phyloP scores from a whole-genome alignment of 768 basidiomycete species.

The Ramaria sp. region DNA sequence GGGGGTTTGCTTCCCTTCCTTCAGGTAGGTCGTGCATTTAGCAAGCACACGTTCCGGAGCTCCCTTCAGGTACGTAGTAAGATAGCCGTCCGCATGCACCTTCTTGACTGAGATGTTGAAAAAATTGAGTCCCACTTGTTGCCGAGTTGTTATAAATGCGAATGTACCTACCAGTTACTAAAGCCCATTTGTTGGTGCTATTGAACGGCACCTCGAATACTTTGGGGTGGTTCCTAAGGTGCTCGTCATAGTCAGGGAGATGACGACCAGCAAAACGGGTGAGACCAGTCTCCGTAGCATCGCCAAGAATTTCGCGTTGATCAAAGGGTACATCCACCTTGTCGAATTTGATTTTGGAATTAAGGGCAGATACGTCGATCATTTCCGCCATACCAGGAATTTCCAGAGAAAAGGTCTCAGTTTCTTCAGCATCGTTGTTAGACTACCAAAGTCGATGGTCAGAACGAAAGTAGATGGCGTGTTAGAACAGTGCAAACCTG shows the following conservation, averaged over 20 bases:
- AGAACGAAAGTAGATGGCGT: neutral
- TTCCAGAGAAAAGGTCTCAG: constrained; percentile 35
- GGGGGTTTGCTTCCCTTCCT: constrained; percentile 34
- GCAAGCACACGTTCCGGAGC: constrained; percentile 59
- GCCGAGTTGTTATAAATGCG: neutral
- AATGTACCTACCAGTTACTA: constrained; percentile 42
- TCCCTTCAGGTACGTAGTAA: constrained; percentile 55
- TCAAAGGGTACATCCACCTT: constrained; percentile 50
- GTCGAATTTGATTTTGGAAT: constrained; percentile 63
- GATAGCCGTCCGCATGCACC: constrained; percentile 33
- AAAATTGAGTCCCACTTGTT: neutral
- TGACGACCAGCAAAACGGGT: constrained; percentile 54
- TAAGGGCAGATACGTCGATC: constrained; percentile 52
- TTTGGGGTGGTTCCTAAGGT: constrained; percentile 39
- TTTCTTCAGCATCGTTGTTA: constrained; percentile 53
- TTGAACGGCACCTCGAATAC: constrained; percentile 72
- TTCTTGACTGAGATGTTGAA: constrained; percentile 38
- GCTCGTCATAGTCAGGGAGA: constrained; percentile 41
- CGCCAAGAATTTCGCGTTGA: constrained; percentile 50
- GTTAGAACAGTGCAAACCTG: constrained; percentile 25
- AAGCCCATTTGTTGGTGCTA: constrained; percentile 63
- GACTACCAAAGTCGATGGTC: constrained; percentile 25
- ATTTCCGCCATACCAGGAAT: constrained; percentile 55
- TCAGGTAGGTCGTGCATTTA: constrained; percentile 50
- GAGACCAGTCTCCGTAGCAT: constrained; percentile 68